Evolutionary conservation across 495 filamentous ascomycete genomes (phyloP), one percentile per base, ranked within the genome.

Genomic region (Penicillium longicatenatum): DNA sequence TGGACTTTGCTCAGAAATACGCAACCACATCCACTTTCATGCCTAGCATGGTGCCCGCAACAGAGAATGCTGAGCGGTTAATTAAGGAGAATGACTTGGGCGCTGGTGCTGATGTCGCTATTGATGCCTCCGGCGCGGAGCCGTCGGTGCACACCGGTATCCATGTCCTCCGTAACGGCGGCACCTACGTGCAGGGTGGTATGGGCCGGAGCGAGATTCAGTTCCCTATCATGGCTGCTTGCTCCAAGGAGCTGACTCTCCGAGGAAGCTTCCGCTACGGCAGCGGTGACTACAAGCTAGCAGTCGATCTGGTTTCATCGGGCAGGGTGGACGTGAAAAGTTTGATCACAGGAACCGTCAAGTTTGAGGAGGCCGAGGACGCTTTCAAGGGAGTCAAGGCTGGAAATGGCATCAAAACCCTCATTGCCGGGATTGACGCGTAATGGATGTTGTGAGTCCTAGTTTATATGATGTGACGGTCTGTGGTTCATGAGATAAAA

Each of bases 121-220:
- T 86, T 47, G 84, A 86, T 55, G 82, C 82, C 24, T 83, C 81
- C 1, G 84, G 82, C 0, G 82, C 76, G 1, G 82, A 82, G 55
- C 61, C 76, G 12, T 81, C 76, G 9, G 78, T 86, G 17, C 75
- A 82, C 59, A 78, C 78, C 0, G 82, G 80, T 7, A 77, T 84
- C 26, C 73, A 82, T 53, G 76, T 78, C 29, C 66, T 81, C 10
- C 77, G 75, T 35, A 74, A 70, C 52, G 82, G 82, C 9, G 83
- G 84, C 12, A 84, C 76, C 6, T 86, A 81, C 58, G 83, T 87
- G 3, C 83, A 88, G 63, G 82, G 79, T 43, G 84, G 84, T 16
- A 81, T 86, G 79, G 83, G 82, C 0, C 77, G 77, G 47, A 78
- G 76, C 59, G 80, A 84, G 63, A 79, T 84, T 44, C 66, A 61